Percentiles rank a stretch among this genome's conserved stretches.
These are phyloP conservation scores for Turnera subulata DNA, from an alignment of 345 rosid genomes.

Conservation along the genomic window DNA sequence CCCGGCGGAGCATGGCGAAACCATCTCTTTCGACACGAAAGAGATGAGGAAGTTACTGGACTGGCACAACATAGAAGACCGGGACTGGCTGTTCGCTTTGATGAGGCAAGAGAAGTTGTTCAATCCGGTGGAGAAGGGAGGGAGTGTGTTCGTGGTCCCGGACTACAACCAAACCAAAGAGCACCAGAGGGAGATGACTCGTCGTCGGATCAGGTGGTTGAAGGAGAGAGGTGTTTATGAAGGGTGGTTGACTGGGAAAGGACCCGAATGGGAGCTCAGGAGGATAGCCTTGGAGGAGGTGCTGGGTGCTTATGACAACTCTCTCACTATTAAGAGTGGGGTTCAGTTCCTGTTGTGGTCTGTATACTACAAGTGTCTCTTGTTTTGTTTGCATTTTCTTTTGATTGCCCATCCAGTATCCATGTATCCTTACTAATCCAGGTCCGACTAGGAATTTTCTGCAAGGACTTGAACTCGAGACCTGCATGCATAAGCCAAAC, in stretches of 20 bases:
- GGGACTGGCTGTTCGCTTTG: conserved; percentile 78
- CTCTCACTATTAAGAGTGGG: conserved; percentile 61
- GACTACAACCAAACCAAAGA: conserved; percentile 90
- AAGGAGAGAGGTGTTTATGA: conserved; percentile 56
- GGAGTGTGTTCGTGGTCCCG: conserved; percentile 60
- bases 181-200: conserved; percentile 83
- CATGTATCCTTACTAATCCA: too few relatives aligned
- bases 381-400: neutral
- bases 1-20: conserved; percentile 65
- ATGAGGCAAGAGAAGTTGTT: conserved; percentile 66
- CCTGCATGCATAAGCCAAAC: too few relatives aligned
- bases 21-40: conserved; percentile 41
- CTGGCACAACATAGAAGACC: conserved; percentile 59
- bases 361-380: neutral
- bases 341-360: conserved; percentile 89
- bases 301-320: conserved; percentile 58
- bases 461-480: too few relatives aligned
- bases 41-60: conserved; percentile 73
- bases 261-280: conserved; percentile 54
- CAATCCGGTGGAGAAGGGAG: conserved; percentile 64
- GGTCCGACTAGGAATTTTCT: too few relatives aligned
- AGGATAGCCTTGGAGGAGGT: conserved; percentile 61
- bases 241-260: conserved; percentile 68
- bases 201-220: conserved; percentile 58
- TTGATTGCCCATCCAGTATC: too few relatives aligned